Percentiles rank a stretch among this genome's conserved stretches.
Conservation (phyloP, 768 basidiomycete genomes). For the Saitozyma podzolica region DNA sequence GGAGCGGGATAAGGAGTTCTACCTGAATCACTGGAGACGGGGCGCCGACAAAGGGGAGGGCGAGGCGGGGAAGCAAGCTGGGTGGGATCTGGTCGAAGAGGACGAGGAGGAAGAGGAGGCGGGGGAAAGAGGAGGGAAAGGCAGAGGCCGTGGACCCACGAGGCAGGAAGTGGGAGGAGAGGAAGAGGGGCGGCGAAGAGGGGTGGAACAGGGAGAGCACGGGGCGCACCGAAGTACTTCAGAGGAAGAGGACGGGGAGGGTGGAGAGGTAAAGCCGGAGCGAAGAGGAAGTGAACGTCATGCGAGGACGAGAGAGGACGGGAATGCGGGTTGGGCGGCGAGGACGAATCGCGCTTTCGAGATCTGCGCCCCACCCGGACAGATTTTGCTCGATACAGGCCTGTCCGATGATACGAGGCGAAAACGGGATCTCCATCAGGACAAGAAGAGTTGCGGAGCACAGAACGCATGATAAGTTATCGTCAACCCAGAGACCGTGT, state of each 20-base stretch:
- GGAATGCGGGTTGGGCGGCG: too few species aligned
- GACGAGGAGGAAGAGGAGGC: background rate
- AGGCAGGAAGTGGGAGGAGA: background rate
- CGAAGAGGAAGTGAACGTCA: slow-evolving; percentile 14
- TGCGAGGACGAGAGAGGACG: background rate
- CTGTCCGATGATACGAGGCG: background rate
- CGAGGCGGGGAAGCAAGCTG: too few species aligned
- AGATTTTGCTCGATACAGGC: background rate
- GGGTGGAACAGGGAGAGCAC: slow-evolving; percentile 3
- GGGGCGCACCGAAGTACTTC: background rate
- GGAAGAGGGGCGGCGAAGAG: background rate
- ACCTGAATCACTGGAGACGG: slow-evolving; percentile 39
- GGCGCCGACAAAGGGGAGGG: slow-evolving; percentile 24
- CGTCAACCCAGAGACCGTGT: background rate
- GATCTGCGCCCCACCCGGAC: too few species aligned
- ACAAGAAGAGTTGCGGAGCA: background rate
- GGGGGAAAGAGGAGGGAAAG: background rate
- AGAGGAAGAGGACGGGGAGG: slow-evolving; percentile 15
- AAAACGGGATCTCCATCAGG: background rate
- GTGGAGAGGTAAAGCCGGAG: slow-evolving; percentile 11
- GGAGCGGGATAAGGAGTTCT: slow-evolving; percentile 25
- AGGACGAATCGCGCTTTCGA: too few species aligned
- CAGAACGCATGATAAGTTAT: background rate
- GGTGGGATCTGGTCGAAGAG: background rate
- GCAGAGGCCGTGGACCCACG: background rate